Conservation (phyloP, 352 stramenopile genomes). For the Globisporangium alternatum region DNA sequence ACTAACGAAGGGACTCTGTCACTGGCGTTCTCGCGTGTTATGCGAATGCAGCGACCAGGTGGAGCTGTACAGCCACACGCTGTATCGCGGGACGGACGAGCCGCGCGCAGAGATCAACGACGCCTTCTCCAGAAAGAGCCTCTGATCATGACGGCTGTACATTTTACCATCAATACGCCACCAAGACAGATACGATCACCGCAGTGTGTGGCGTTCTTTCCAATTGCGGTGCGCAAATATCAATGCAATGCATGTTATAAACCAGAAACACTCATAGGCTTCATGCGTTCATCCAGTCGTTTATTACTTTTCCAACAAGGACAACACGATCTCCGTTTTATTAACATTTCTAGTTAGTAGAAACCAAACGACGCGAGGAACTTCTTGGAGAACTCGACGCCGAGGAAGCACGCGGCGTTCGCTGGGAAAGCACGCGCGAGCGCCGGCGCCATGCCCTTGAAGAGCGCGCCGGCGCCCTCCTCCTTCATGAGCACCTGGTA, state of each 20-base stretch:
- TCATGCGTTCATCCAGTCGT: not conserved
- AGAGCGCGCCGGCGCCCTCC: slow-evolving; percentile 91
- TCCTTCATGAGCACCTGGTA: slow-evolving; percentile 93
- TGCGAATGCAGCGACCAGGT: slow-evolving; percentile 51
- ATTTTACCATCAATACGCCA: not conserved
- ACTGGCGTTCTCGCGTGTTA: not conserved
- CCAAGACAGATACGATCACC: not conserved
- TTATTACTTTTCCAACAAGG: not conserved
- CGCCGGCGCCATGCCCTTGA: slow-evolving; percentile 92
- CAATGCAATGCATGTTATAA: not conserved
- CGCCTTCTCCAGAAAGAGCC: slow-evolving; percentile 76
- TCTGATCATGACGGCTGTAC: slow-evolving; percentile 31
- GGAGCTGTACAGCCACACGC: slow-evolving; percentile 84
- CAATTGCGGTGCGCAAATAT: not conserved
- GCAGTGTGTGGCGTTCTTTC: too few species aligned
- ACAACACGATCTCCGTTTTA: not conserved
- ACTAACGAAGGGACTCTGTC: not conserved
- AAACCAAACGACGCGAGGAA: slow-evolving; percentile 70
- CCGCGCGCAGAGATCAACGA: slow-evolving; percentile 83
- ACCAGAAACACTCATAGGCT: not conserved
- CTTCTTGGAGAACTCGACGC: slow-evolving; percentile 87
- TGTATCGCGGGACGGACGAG: slow-evolving; percentile 83
- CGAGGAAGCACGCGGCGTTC: slow-evolving; percentile 95
- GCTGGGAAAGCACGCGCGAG: slow-evolving; percentile 94
- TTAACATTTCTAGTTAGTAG: slow-evolving; percentile 41